Evolutionary conservation across 2,329 filamentous ascomycete genomes (phyloP).

Genomic region (Colletotrichum musae): DNA sequence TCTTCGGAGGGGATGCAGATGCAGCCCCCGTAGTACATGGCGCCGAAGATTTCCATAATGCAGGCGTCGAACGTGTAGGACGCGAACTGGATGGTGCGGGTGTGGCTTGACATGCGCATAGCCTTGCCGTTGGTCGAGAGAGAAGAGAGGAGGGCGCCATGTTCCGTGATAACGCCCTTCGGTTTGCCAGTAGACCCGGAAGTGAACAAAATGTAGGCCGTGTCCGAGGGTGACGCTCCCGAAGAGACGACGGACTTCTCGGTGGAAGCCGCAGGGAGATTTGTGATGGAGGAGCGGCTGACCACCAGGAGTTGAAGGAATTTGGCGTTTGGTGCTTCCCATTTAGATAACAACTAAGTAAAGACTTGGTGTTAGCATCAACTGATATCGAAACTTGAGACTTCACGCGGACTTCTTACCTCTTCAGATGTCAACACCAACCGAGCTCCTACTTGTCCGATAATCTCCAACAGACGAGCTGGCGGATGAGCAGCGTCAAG

Average conservation of each 20-base stretch:
- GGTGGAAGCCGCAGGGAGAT: background rate
- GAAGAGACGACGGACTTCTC: background rate
- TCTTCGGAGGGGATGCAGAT: slow-evolving; percentile 20
- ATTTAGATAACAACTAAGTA: too few species aligned
- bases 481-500: slow-evolving; percentile 42
- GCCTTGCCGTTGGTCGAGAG: slow-evolving; percentile 13
- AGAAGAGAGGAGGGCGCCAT: slow-evolving; percentile 46
- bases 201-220: slow-evolving; percentile 63
- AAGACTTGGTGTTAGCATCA: too few species aligned
- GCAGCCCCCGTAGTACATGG: slow-evolving; percentile 1
- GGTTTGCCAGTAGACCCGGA: slow-evolving; percentile 70
- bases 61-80: slow-evolving; percentile 41
- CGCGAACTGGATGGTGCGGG: slow-evolving; percentile 34
- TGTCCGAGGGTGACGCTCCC: background rate
- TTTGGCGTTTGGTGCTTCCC: too few species aligned
- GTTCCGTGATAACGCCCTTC: slow-evolving; percentile 64
- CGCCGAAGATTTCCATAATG: slow-evolving; percentile 16
- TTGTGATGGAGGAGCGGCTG: slow-evolving; percentile 39
- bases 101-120: too few species aligned
- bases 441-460: slow-evolving; percentile 25
- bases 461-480: too few species aligned
- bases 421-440: too few species aligned
- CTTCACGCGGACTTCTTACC: too few species aligned
- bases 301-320: too few species aligned
- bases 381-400: too few species aligned